A percentile compares a stretch with the other conserved stretches of the same genome.
Evolutionary conservation across 257 asterid genomes (phyloP).

Genomic region (Nicotiana noctiflora): DNA sequence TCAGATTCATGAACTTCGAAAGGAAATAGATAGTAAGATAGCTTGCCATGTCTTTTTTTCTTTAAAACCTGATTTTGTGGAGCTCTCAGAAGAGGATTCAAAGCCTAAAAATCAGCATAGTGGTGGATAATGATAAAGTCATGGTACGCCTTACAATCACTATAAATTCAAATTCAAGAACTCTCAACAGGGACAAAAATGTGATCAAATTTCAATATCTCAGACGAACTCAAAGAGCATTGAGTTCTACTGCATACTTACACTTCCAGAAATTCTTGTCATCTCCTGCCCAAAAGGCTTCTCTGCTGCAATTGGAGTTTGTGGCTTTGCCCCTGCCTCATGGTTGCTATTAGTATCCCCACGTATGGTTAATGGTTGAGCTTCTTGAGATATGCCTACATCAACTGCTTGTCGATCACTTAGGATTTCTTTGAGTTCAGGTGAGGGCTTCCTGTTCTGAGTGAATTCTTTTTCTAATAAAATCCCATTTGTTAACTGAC

Average conservation of each 20-base stretch:
- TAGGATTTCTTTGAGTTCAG: not conserved
- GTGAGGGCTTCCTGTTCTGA: not conserved
- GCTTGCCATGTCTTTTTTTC: not conserved
- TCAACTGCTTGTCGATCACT: not conserved
- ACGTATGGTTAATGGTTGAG: not conserved
- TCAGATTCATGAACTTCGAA: not conserved
- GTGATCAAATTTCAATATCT: not conserved
- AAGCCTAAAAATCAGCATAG: not conserved
- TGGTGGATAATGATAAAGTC: not conserved
- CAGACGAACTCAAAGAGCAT: not conserved
- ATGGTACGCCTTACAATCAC: not conserved
- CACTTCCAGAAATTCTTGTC: not conserved
- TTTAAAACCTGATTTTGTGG: not conserved
- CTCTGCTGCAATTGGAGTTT: not conserved
- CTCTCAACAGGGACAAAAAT: not conserved
- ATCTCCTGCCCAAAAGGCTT: not conserved
- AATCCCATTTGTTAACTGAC: not conserved
- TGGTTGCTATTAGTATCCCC: not conserved
- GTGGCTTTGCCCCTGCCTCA: conserved; percentile 4
- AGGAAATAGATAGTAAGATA: not conserved
- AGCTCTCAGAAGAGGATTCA: not conserved
- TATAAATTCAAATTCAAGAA: not conserved
- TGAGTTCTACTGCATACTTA: not conserved
- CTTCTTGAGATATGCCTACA: not conserved
- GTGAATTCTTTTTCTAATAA: not conserved